Conservation (phyloP, 2,329 filamentous ascomycete species). For the Geosmithia morbida region DNA sequence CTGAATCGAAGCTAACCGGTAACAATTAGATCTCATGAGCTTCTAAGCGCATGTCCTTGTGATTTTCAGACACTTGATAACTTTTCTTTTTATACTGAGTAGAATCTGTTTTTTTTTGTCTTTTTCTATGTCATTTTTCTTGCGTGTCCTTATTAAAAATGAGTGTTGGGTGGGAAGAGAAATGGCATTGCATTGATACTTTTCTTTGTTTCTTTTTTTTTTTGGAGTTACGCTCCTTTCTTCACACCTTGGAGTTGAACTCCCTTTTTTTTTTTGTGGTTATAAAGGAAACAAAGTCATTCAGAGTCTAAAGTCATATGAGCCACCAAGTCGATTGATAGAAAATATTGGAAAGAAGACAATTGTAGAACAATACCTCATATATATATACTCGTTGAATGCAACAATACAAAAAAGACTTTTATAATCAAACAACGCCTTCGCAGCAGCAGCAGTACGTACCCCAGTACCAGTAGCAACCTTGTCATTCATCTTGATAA, state of each 20-base stretch:
- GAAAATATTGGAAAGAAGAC: too few species aligned
- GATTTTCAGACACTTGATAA: not conserved
- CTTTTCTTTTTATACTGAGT: not conserved
- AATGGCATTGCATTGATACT: not conserved
- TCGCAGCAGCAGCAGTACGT: too few species aligned
- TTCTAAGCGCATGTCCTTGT: slow-evolving; percentile 19
- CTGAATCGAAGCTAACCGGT: slow-evolving; percentile 1
- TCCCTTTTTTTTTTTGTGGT: too few species aligned
- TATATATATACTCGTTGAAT: not conserved
- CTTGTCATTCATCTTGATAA: too few species aligned
- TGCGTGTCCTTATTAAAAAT: not conserved
- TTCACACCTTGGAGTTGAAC: too few species aligned
- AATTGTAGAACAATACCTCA: not conserved
- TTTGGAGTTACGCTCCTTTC: not conserved
- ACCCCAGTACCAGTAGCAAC: too few species aligned
- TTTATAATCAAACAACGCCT: not conserved
- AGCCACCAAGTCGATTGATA: not conserved
- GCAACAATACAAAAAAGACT: not conserved
- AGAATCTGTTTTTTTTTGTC: not conserved
- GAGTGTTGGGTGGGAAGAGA: not conserved
- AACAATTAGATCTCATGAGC: slow-evolving; percentile 32
- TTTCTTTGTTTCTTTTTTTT: not conserved
- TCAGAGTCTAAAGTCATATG: too few species aligned
- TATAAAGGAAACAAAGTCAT: too few species aligned
- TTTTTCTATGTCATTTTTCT: not conserved